A percentile compares a stretch with the other conserved stretches of the same genome.
Evolutionary conservation across 176 grass and related monocot genomes (phyloP).

Genomic region (Eleusine coracana): DNA sequence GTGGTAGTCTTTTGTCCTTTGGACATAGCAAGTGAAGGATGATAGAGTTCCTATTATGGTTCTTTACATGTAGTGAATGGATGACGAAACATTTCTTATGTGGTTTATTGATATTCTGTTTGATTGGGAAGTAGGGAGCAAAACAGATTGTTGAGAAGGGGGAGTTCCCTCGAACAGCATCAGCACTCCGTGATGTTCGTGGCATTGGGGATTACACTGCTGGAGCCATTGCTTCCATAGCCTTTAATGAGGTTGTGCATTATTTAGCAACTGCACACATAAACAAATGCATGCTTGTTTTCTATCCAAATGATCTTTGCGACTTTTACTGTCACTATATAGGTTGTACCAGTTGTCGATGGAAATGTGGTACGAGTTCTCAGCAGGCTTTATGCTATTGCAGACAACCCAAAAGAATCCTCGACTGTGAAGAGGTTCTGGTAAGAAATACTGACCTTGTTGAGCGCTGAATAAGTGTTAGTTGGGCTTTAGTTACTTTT

Average conservation of each 20-base stretch:
- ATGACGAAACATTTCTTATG: neutral
- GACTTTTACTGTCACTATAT: constrained; percentile 25
- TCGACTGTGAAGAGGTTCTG: constrained; percentile 78
- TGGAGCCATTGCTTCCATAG: constrained; percentile 93
- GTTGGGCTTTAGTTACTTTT: neutral
- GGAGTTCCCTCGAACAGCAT: constrained; percentile 63
- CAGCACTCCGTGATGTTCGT: constrained; percentile 61
- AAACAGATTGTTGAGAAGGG: constrained; percentile 67
- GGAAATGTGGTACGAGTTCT: constrained; percentile 90
- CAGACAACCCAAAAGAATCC: constrained; percentile 85
- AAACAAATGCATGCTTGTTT: neutral
- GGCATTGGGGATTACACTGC: constrained; percentile 96
- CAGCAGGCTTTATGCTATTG: constrained; percentile 80
- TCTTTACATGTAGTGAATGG: neutral
- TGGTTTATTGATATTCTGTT: constrained; percentile 16
- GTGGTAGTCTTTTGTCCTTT: neutral
- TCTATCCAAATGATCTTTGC: constrained; percentile 30
- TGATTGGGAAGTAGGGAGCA: constrained; percentile 65
- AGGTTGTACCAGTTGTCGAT: constrained; percentile 86
- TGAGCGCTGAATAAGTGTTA: neutral
- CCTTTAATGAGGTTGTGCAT: constrained; percentile 75
- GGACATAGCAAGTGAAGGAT: neutral
- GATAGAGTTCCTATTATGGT: neutral
- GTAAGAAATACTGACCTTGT: constrained; percentile 43
- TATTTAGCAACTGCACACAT: neutral